A percentile compares a stretch with the other conserved stretches of the same genome.
phyloP scores from a whole-genome alignment of 2,329 filamentous ascomycete genomes.

The Juglanconis juglandina region DNA sequence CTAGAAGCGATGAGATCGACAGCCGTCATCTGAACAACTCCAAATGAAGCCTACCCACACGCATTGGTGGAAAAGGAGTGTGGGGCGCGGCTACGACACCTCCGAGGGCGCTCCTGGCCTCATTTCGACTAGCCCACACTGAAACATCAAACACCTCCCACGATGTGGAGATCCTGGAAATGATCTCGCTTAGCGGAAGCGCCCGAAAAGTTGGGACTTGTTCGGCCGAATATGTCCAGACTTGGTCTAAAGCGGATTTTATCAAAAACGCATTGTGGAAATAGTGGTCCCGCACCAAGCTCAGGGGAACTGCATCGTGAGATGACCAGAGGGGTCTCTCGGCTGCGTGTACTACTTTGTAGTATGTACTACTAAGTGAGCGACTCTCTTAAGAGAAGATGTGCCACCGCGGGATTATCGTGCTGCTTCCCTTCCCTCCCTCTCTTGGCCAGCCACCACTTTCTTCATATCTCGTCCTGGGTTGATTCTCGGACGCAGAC shows the following conservation, averaged over 20 bases:
- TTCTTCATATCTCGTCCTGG: neutral
- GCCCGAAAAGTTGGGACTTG: neutral
- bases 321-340: too few species aligned
- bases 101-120: neutral
- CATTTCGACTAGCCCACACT: neutral
- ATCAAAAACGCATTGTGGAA: neutral
- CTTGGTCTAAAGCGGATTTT: neutral
- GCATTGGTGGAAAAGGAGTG: neutral
- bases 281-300: neutral
- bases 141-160: neutral
- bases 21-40: too few species aligned
- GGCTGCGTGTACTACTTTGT: too few species aligned
- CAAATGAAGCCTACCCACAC: neutral
- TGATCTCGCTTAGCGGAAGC: neutral
- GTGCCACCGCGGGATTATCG: neutral
- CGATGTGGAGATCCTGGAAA: neutral
- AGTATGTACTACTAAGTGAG: too few species aligned
- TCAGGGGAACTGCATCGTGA: neutral
- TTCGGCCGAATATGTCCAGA: neutral
- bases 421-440: neutral
- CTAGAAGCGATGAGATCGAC: too few species aligned
- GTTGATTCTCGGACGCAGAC: neutral
- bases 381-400: neutral
- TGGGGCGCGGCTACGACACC: neutral
- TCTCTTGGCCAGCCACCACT: neutral